These are phyloP conservation scores for Ophidiomyces ophidiicola DNA, from an alignment of 2,329 filamentous ascomycete genomes.

Conservation along the genomic window DNA sequence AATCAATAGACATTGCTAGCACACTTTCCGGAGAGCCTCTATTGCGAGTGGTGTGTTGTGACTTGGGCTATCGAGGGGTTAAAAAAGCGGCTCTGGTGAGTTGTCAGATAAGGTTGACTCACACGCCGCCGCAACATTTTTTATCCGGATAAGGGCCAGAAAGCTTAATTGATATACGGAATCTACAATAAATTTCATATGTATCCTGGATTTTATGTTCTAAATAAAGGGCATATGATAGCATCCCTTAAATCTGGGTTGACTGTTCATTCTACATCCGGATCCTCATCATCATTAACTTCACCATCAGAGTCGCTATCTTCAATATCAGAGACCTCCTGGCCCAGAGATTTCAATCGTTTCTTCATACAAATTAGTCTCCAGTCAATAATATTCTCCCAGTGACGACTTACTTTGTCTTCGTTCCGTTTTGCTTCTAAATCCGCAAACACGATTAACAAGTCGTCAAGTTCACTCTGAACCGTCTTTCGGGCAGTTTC, in stretches of 20 bases:
- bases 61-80: conserved; percentile 4
- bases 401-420: conserved; percentile 61
- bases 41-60: background rate
- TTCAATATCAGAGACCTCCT: conserved; percentile 64
- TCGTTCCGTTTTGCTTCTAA: conserved; percentile 62
- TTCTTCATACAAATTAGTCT: conserved; percentile 42
- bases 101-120: conserved; percentile 8
- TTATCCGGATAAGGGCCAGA: conserved; percentile 6
- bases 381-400: too few species aligned
- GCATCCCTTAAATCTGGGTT: too few species aligned
- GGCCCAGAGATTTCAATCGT: conserved; percentile 54
- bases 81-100: conserved; percentile 5
- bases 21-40: conserved; percentile 4
- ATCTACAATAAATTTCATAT: too few species aligned
- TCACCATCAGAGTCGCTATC: conserved; percentile 49
- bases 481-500: conserved; percentile 51
- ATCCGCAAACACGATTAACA: conserved; percentile 70
- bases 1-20: conserved; percentile 68
- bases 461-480: conserved; percentile 66
- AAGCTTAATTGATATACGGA: too few species aligned
- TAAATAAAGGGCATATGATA: too few species aligned
- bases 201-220: too few species aligned
- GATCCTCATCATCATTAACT: conserved; percentile 42
- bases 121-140: conserved; percentile 6
- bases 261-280: conserved; percentile 20